Evolutionary conservation across 2,329 filamentous ascomycete genomes (phyloP), one percentile per base, ranked within the genome.

Genomic region (Fusarium mundagurra): DNA sequence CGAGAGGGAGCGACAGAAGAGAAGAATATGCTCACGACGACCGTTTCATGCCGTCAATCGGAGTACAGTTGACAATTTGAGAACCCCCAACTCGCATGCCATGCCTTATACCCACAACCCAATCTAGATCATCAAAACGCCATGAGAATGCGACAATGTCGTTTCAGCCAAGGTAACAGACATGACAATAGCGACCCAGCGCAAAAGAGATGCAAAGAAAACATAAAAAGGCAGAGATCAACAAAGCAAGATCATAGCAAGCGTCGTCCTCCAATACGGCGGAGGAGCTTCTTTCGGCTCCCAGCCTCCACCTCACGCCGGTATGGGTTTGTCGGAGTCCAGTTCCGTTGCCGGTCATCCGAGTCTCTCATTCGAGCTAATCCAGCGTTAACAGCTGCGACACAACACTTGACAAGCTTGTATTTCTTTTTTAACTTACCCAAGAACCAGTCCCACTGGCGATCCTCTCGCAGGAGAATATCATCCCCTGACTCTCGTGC

Each of bases 381-480:
- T 47, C 6, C 10, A n/a, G 18, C 39, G 66, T 79, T 69, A 76
- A 72, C 47, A 50, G 39, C 36, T 41, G 16, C 39, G 64, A 41
- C 13, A 31, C n/a, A 17, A 22, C n/a, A 20, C 65, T 71, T 31
- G 41, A 22, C 17, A 24, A 41, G 31, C 34, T 27, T 29, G 47
- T 45, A 48, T 22, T 24, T 29, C 22, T 44, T 44, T 20, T 20
- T 22, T 17, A 64, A 84, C 87, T 82, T 80, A 90, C 89, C 84
- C 22, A 91, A 80, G 70, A 91, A 87, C 84, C 86, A 89, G 79
- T 91, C 90, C 89, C 89, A 91, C 54, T 88, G 84, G 67, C 84
- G 83, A 73, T 91, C 88, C 81, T 92, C 89, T 38, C 85, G 83
- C 48, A 88, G 81, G 62, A 92, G 81, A 47, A 90, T 81, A 66